phyloP scores from a whole-genome alignment of 257 asterid genomes.

The Agastache rugosa region DNA sequence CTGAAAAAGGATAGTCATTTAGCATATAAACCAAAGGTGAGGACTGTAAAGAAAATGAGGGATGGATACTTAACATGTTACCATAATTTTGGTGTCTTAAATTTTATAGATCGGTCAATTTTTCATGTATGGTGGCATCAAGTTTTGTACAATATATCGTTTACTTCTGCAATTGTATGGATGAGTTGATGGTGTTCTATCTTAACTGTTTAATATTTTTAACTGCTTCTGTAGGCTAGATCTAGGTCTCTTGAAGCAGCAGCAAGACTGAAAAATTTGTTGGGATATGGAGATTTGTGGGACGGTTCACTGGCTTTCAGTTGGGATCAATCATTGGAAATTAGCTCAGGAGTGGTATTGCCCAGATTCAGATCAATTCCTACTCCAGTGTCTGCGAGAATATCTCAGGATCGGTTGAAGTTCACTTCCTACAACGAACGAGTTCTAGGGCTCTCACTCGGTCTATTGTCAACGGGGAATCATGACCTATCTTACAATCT shows the following conservation, averaged over 20 bases:
- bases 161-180: constrained; percentile 16
- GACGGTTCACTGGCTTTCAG: constrained; percentile 87
- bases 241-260: constrained; percentile 84
- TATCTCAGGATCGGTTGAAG: constrained; percentile 94
- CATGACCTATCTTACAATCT: constrained; percentile 83
- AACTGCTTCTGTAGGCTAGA: constrained; percentile 68
- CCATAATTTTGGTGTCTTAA: neutral
- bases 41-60: neutral
- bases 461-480: constrained; percentile 65
- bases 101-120: constrained; percentile 5
- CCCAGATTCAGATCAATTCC: constrained; percentile 74
- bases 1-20: constrained; percentile 22
- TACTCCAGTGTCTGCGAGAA: constrained; percentile 74
- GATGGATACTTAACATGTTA: neutral
- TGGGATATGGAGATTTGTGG: constrained; percentile 97
- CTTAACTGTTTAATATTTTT: constrained; percentile 37
- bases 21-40: neutral
- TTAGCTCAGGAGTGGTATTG: constrained; percentile 76
- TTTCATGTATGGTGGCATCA: neutral
- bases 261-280: constrained; percentile 72
- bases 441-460: constrained; percentile 77
- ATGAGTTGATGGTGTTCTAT: constrained; percentile 16
- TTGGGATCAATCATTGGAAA: constrained; percentile 79
- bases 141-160: neutral
- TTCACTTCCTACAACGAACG: constrained; percentile 88